Conservation (phyloP, 257 asterid species). For the Eustoma russellianum region DNA sequence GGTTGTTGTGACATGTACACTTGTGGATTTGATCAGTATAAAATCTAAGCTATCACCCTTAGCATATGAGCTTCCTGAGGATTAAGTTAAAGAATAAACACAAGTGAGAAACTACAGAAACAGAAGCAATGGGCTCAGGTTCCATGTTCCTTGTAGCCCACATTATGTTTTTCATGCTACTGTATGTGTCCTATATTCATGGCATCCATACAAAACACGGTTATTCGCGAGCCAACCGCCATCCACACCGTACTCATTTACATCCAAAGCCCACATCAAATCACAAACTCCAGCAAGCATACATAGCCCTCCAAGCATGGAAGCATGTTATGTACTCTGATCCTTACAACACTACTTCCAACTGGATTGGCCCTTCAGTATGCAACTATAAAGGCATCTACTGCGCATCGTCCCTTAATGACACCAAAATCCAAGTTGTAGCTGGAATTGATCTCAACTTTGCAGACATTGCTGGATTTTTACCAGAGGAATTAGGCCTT, state of each 20-base stretch:
- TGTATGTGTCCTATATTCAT: slow-evolving; percentile 14
- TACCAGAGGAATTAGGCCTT: slow-evolving; percentile 61
- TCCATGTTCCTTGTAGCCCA: slow-evolving; percentile 9
- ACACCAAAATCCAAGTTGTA: slow-evolving; percentile 28
- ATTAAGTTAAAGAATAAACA: too few relatives aligned
- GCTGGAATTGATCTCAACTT: slow-evolving; percentile 69
- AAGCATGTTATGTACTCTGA: slow-evolving; percentile 55
- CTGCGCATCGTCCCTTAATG: slow-evolving; percentile 37
- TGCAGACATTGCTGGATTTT: slow-evolving; percentile 52
- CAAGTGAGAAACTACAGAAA: not conserved
- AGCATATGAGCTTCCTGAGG: not conserved
- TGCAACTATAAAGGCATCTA: slow-evolving; percentile 50
- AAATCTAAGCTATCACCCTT: slow-evolving; percentile 7
- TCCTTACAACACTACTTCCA: slow-evolving; percentile 40
- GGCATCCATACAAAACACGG: slow-evolving; percentile 26
- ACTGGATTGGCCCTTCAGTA: slow-evolving; percentile 53
- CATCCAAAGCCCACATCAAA: slow-evolving; percentile 10
- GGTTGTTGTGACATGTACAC: slow-evolving; percentile 46
- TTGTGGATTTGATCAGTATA: slow-evolving; percentile 8
- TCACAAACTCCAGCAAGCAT: slow-evolving; percentile 37
- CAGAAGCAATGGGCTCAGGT: slow-evolving; percentile 28
- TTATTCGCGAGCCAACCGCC: slow-evolving; percentile 13
- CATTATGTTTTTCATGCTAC: slow-evolving; percentile 22
- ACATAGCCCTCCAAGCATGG: slow-evolving; percentile 56
- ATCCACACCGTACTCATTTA: slow-evolving; percentile 10